Conservation (phyloP, 1,284 basidiomycete species). For the Waitea zeae region DNA sequence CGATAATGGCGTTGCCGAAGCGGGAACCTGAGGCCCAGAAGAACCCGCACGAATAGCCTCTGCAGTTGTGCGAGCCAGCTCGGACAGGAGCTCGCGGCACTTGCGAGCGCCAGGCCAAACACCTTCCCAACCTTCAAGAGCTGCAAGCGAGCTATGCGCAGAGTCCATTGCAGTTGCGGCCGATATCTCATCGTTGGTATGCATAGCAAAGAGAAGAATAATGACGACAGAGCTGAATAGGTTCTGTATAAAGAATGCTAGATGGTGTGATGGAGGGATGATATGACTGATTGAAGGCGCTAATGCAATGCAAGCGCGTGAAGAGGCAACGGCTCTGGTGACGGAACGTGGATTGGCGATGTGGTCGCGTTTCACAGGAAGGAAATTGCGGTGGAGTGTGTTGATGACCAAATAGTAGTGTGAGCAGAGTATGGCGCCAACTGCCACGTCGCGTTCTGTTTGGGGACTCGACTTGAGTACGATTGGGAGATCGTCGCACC, state of each 20-base stretch:
- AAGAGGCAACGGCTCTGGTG: conserved; percentile 60
- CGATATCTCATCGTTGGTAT: conserved; percentile 51
- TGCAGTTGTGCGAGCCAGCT: conserved; percentile 47
- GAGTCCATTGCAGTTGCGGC: conserved; percentile 66
- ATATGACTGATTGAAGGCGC: conserved; percentile 75
- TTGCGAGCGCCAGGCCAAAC: conserved; percentile 80
- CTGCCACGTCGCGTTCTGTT: conserved; percentile 64
- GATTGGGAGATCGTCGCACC: conserved; percentile 63
- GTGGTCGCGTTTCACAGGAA: conserved; percentile 57
- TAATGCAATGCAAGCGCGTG: conserved; percentile 68
- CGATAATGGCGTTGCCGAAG: conserved; percentile 7
- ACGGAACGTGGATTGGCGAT: conserved; percentile 47
- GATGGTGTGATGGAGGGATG: conserved; percentile 74
- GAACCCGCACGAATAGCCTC: conserved; percentile 35
- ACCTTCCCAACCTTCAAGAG: conserved; percentile 70
- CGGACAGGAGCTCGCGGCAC: conserved; percentile 61
- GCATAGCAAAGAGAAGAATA: conserved; percentile 76
- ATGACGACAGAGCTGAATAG: conserved; percentile 84
- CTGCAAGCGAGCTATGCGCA: conserved; percentile 53
- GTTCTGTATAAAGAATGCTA: conserved; percentile 84
- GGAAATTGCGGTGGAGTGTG: conserved; percentile 77
- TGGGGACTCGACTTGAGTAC: conserved; percentile 55
- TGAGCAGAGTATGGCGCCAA: conserved; percentile 78
- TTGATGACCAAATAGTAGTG: conserved; percentile 82
- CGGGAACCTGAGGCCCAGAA: conserved; percentile 7